These are phyloP conservation scores for Alternaria sp. DNA, from an alignment of 2,329 filamentous ascomycete genomes.

Conservation along the genomic window DNA sequence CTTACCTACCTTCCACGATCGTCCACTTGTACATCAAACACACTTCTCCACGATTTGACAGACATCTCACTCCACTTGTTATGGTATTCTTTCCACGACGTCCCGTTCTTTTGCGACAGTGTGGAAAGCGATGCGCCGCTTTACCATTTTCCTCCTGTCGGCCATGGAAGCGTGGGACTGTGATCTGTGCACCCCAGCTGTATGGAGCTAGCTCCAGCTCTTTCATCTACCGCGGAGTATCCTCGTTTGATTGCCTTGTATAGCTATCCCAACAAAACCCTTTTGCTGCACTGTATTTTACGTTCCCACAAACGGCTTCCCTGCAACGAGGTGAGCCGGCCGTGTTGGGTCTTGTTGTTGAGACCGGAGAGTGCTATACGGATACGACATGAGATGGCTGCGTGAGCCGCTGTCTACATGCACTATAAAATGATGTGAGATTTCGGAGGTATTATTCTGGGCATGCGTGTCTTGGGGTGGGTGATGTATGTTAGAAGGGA, in stretches of 20 bases:
- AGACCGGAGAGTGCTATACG: not conserved
- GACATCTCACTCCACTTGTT: not conserved
- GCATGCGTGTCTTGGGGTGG: not conserved
- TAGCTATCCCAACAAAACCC: not conserved
- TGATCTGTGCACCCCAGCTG: not conserved
- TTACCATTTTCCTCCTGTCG: not conserved
- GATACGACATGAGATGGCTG: not conserved
- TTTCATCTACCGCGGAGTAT: not conserved
- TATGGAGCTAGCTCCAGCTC: not conserved
- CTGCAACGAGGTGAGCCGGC: not conserved
- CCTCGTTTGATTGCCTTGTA: not conserved
- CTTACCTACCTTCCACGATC: not conserved
- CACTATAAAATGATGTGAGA: not conserved
- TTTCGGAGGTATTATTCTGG: not conserved
- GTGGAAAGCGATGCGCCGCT: not conserved
- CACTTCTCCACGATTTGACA: not conserved
- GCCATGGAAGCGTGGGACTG: not conserved
- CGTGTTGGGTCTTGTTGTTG: not conserved
- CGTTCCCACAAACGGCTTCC: not conserved
- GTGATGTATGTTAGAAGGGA: not conserved
- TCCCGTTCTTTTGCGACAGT: not conserved
- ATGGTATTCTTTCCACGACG: not conserved
- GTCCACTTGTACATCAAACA: not conserved
- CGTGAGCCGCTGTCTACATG: not conserved
- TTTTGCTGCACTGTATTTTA: not conserved